phyloP scores from a whole-genome alignment of 306 rosid species.

The Glycine tomentella region DNA sequence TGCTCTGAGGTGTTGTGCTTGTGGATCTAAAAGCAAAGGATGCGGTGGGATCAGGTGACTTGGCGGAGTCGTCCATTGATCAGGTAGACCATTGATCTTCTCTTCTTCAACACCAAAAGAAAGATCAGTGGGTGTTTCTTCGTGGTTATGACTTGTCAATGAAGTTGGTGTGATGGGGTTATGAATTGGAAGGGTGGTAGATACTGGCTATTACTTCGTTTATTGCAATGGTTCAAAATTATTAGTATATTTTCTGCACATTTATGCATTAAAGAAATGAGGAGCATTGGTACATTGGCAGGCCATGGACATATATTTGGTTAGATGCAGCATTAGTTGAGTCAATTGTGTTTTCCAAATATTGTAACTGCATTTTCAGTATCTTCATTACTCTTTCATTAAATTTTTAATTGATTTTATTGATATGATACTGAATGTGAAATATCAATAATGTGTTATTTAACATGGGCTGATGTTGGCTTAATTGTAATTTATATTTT shows the following conservation, averaged over 20 bases:
- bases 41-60: constrained; percentile 64
- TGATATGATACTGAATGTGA: no score
- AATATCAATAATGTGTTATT: no score
- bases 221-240: constrained; percentile 19
- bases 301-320: constrained; percentile 11
- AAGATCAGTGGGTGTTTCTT: neutral
- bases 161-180: constrained; percentile 33
- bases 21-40: constrained; percentile 60
- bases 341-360: no score
- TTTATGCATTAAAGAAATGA: constrained; percentile 11
- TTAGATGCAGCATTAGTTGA: constrained; percentile 35
- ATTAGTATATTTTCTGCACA: neutral
- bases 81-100: no score
- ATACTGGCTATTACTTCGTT: constrained; percentile 39
- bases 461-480: no score
- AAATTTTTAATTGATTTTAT: no score
- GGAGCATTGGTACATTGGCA: neutral
- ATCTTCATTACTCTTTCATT: no score
- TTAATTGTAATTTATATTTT: no score
- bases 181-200: constrained; percentile 40
- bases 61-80: constrained; percentile 55
- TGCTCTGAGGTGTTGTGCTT: constrained; percentile 20
- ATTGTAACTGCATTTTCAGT: no score
- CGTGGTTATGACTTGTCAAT: constrained; percentile 33
- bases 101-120: constrained; percentile 29